phyloP scores from a whole-genome alignment of 2,329 filamentous ascomycete species.

The Xylariales sp. region DNA sequence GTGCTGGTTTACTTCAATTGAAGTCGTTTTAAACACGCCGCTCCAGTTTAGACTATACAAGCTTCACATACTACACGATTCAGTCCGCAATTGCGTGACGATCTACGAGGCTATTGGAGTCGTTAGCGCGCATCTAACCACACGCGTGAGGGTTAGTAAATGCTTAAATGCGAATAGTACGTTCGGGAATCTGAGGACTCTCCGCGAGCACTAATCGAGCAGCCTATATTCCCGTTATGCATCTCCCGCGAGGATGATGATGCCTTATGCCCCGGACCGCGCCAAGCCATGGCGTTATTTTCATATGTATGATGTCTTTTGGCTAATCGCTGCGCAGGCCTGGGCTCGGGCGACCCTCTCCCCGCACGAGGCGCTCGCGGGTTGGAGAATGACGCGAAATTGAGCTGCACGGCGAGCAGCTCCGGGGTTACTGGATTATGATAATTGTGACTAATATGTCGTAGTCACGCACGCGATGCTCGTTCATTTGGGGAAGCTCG shows the following conservation, averaged over 20 bases:
- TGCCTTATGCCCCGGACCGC: constrained; percentile 22
- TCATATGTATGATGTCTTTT: constrained; percentile 46
- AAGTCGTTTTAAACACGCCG: neutral
- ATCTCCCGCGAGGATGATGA: constrained; percentile 9
- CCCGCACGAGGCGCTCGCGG: constrained; percentile 40
- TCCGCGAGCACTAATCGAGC: neutral
- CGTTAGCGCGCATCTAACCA: no score
- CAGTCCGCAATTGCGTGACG: constrained; percentile 17
- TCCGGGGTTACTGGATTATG: constrained; percentile 16
- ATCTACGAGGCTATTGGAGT: neutral
- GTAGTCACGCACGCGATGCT: constrained; percentile 31
- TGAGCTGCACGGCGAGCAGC: constrained; percentile 18
- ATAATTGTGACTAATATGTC: constrained; percentile 36
- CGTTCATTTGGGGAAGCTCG: constrained; percentile 33
- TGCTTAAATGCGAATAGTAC: neutral
- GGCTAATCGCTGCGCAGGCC: constrained; percentile 33
- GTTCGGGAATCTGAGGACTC: neutral
- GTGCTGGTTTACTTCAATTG: constrained; percentile 1
- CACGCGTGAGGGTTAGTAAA: neutral
- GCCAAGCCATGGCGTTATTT: constrained; percentile 51
- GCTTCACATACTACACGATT: constrained; percentile 4
- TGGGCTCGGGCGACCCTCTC: constrained; percentile 39
- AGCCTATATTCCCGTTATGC: neutral
- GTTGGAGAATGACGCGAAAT: constrained; percentile 33
- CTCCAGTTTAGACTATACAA: neutral